phyloP scores from a whole-genome alignment of 2,329 filamentous ascomycete species.

The Intubia oerlemansii region DNA sequence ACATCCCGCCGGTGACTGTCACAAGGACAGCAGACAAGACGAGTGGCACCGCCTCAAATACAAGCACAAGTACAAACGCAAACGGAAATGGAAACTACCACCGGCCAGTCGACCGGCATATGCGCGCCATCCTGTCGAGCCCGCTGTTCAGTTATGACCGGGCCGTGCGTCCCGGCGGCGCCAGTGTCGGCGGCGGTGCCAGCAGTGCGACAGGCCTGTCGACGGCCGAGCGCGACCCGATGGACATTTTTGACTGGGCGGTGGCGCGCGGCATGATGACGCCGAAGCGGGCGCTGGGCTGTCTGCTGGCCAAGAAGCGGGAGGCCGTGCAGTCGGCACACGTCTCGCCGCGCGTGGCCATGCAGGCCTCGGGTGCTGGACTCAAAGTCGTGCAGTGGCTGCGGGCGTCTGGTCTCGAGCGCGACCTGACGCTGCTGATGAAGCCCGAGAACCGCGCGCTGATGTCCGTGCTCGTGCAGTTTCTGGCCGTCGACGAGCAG shows the following conservation, averaged over 20 bases:
- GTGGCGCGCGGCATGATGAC: conserved; percentile 36
- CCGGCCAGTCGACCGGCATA: conserved; percentile 24
- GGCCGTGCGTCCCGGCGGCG: conserved; percentile 3
- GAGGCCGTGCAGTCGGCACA: conserved; percentile 16
- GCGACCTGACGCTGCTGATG: conserved; percentile 23
- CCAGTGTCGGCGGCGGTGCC: too few species aligned
- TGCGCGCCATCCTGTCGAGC: conserved; percentile 34
- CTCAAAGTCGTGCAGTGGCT: conserved; percentile 31
- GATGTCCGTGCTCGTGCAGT: conserved; percentile 19
- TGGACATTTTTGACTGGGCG: conserved; percentile 33
- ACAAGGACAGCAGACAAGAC: too few species aligned
- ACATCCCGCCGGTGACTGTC: too few species aligned
- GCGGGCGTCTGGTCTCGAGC: conserved; percentile 24
- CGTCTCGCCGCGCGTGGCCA: conserved; percentile 13
- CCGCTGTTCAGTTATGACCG: conserved; percentile 25
- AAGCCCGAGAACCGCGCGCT: conserved; percentile 15
- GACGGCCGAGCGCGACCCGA: conserved; percentile 18
- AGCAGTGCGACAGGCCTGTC: too few species aligned
- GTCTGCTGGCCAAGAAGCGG: conserved; percentile 24
- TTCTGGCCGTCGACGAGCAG: conserved; percentile 31
- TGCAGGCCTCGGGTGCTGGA: conserved; percentile 22
- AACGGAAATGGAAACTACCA: too few species aligned
- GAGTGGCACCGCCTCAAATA: background rate
- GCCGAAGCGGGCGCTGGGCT: conserved; percentile 27
- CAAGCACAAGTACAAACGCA: background rate